Conservation (phyloP, 306 rosid species). For the Dryas alaskensis region DNA sequence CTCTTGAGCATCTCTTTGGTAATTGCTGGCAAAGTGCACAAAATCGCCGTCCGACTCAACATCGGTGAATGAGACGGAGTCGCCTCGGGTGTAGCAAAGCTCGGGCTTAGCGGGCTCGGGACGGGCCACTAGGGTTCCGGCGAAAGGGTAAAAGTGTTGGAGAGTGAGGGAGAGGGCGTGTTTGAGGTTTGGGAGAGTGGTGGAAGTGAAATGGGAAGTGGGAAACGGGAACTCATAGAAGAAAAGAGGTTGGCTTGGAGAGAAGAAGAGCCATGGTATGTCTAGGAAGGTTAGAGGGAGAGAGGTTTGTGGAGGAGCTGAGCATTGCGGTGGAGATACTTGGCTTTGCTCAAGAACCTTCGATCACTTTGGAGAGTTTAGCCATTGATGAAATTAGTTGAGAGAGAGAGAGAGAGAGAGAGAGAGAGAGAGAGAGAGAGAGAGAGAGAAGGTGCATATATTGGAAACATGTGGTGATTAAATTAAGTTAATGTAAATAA, state of each 20-base stretch:
- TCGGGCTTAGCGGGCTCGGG: constrained; percentile 29
- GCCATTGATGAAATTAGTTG: constrained; percentile 1
- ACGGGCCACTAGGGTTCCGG: constrained; percentile 27
- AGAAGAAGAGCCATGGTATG: constrained; percentile 56
- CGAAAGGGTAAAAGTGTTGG: constrained; percentile 45
- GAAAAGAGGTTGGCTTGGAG: constrained; percentile 50
- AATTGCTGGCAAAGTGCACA: constrained; percentile 14
- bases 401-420: neutral
- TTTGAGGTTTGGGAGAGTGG: constrained; percentile 41
- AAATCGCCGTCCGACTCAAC: constrained; percentile 37
- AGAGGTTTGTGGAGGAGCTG: constrained; percentile 7
- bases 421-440: too few species aligned
- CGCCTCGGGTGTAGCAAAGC: constrained; percentile 15
- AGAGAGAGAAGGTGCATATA: too few species aligned
- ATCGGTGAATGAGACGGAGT: constrained; percentile 30
- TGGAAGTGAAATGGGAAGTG: constrained; percentile 31
- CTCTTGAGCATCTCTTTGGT: constrained; percentile 21
- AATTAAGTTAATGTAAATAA: too few species aligned
- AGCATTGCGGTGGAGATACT: constrained; percentile 28
- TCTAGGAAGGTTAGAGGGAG: constrained; percentile 53
- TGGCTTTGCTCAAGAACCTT: constrained; percentile 32
- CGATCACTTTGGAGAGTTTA: neutral
- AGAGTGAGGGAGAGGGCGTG: constrained; percentile 50
- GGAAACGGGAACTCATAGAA: constrained; percentile 40
- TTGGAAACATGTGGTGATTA: too few species aligned